Evolutionary conservation across 371 early-diverging fungal species (phyloP), one percentile per base, ranked within the genome.

Genomic region (Batkoa obscura): DNA sequence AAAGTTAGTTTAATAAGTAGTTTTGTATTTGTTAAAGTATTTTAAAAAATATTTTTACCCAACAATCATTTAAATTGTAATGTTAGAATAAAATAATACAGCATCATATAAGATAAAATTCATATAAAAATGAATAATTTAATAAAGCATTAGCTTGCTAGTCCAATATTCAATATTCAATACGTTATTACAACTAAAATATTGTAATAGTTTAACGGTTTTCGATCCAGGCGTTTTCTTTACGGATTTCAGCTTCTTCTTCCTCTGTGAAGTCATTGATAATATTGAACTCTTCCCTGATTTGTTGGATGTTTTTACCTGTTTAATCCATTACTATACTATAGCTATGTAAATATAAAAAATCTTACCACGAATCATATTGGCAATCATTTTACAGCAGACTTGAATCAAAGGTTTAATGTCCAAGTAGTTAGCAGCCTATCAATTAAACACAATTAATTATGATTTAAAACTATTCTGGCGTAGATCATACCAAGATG

Each of bases 341-440:
- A 36, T 10, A 36, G 36, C 12, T 15, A 34, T 4, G 31, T 31
- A 9, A 36, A 10, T 51, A 6, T 8, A 30, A 51, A 10, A 36
- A 30, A 51, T 34, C 30, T 23, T 34, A 58, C 66, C 92, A 64
- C 89, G 89, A 73, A 96, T 94, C 90, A 93, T 89, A 66, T 93
- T 93, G 57, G 97, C 97, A 52, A 94, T 91, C n/a, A 88, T 94
- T 74, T 93, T 94, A 74, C 95, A 96, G 32, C 90, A 90, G 33
- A 58, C 48, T 38, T 47, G 50, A 38, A 96, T 70, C 59, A 96
- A 72, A 32, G 81, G 85, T 72, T 91, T 90, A 71, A 96, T 94
- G 69, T 94, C 94, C 59, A 96, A 78, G 66, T 94, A 91, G 71
- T 96, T 94, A 48, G 94, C 88, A 52, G 94, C 97, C 72, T 72